Percentiles rank a stretch among this genome's conserved stretches.
phyloP scores from a whole-genome alignment of 176 grass and related monocot species.

The Chrysopogon serrulatus region DNA sequence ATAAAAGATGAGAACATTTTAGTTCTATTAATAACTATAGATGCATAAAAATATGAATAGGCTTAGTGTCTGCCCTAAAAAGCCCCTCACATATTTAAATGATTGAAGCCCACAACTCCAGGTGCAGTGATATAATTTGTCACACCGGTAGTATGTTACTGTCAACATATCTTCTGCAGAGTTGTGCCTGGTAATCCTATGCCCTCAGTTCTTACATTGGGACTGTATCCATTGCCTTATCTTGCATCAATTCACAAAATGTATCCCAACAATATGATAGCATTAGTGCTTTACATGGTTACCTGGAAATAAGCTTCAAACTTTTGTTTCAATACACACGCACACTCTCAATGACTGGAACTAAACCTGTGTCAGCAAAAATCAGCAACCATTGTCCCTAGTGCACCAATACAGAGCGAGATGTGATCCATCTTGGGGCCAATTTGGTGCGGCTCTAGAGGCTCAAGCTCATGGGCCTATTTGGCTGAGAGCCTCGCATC shows the following conservation, averaged over 20 bases:
- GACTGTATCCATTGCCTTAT: background rate
- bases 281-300: background rate
- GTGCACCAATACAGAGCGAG: background rate
- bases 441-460: too few relatives aligned
- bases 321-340: background rate
- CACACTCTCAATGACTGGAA: slow-evolving; percentile 7
- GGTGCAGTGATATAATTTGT: background rate
- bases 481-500: too few relatives aligned
- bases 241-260: background rate
- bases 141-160: background rate
- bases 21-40: background rate
- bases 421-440: background rate
- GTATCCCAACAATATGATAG: background rate
- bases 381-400: background rate
- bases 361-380: slow-evolving; percentile 17
- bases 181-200: background rate
- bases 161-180: background rate
- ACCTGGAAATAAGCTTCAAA: slow-evolving; percentile 34
- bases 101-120: background rate
- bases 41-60: background rate
- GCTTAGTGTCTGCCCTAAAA: background rate
- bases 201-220: background rate
- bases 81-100: background rate
- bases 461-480: too few relatives aligned
- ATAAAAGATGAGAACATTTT: background rate